These are phyloP conservation scores for Geoglossum glabrum DNA, from an alignment of 495 filamentous ascomycete species.

Conservation along the genomic window DNA sequence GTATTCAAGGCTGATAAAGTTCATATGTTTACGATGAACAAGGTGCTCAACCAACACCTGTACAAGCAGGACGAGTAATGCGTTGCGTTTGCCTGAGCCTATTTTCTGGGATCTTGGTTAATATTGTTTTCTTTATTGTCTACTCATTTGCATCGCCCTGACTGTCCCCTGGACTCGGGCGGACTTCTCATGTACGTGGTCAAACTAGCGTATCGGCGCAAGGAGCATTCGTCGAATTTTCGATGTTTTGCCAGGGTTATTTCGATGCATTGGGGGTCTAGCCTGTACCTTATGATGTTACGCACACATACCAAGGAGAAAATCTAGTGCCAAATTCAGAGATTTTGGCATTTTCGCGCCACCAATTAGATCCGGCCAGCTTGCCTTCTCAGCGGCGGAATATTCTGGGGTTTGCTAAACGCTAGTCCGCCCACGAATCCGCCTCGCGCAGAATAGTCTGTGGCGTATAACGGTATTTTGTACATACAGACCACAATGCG, in stretches of 20 bases:
- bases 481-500: not conserved
- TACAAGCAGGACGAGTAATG: constrained; percentile 40
- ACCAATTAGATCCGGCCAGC: not conserved
- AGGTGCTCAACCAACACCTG: constrained; percentile 47
- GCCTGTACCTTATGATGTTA: not conserved
- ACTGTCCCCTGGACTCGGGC: not conserved
- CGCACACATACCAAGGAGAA: not conserved
- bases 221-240: not conserved
- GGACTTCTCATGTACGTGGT: not conserved
- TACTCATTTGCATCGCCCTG: not conserved
- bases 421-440: not conserved
- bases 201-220: not conserved
- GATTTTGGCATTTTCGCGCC: not conserved
- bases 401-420: not conserved
- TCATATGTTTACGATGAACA: constrained; percentile 98
- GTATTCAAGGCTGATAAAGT: constrained; percentile 83
- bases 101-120: not conserved
- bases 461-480: too few relatives aligned
- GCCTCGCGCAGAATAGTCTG: too few relatives aligned
- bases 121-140: not conserved
- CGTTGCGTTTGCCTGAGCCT: not conserved
- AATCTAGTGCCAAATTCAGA: not conserved
- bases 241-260: not conserved
- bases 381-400: not conserved
- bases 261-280: not conserved